A percentile compares a stretch with the other conserved stretches of the same genome.
phyloP scores from a whole-genome alignment of 2,329 filamentous ascomycete genomes.

The Aspergillus ustus region DNA sequence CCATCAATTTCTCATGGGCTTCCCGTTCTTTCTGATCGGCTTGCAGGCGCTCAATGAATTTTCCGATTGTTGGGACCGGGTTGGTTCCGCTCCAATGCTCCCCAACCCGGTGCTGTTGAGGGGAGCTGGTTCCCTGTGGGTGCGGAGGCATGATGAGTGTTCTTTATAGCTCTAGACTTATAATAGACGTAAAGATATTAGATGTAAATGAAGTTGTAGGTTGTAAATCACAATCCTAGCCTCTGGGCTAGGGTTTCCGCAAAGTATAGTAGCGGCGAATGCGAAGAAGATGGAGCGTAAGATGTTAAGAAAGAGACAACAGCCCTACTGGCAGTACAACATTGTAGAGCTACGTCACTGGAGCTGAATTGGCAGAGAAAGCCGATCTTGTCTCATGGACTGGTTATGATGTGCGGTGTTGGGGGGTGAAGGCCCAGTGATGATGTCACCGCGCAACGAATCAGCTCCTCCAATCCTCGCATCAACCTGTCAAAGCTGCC shows the following conservation, averaged over 20 bases:
- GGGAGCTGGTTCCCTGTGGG: constrained; percentile 23
- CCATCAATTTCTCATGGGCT: constrained; percentile 50
- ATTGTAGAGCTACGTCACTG: constrained; percentile 14
- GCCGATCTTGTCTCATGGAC: not conserved
- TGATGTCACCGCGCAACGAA: constrained; percentile 15
- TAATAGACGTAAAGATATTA: not conserved
- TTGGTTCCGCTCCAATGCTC: constrained; percentile 84
- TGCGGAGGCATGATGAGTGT: constrained; percentile 22
- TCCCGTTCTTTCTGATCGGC: constrained; percentile 72
- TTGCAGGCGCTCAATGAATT: constrained; percentile 81
- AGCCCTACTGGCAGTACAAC: not conserved
- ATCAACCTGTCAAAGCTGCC: not conserved
- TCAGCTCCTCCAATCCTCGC: not conserved
- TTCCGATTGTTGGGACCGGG: constrained; percentile 82
- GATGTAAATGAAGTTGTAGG: not conserved
- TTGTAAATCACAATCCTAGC: not conserved
- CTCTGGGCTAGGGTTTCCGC: constrained; percentile 7
- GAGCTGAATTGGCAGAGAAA: constrained; percentile 1
- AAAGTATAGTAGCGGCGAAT: not conserved
- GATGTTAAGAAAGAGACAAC: not conserved
- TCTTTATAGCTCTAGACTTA: not conserved
- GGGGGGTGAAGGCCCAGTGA: not conserved
- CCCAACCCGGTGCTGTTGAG: constrained; percentile 51
- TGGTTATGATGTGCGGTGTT: not conserved
- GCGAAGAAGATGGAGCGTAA: not conserved